Evolutionary conservation across 2,329 filamentous ascomycete species (phyloP).

Genomic region (Saccharata proteae): DNA sequence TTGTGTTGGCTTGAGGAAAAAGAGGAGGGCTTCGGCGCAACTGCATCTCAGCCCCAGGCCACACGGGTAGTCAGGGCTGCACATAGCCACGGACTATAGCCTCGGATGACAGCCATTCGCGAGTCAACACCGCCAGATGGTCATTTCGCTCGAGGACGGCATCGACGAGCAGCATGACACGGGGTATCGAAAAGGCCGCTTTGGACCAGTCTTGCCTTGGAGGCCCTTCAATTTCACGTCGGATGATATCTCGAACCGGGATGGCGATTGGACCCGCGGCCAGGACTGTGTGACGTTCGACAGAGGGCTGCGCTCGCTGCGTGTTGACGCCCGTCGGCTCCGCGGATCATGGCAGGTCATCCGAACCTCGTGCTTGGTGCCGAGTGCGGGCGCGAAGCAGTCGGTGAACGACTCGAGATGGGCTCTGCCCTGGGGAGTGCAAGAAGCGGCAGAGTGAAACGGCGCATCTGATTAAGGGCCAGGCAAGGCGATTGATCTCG

Average conservation of each 20-base stretch:
- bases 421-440: conserved; percentile 5
- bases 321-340: too few species aligned
- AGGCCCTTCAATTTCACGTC: conserved; percentile 5
- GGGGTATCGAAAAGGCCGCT: too few species aligned
- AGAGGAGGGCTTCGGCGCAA: conserved; percentile 5
- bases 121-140: conserved; percentile 4
- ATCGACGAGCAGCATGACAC: too few species aligned
- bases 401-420: conserved; percentile 6
- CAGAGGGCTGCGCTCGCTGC: too few species aligned
- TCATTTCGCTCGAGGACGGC: too few species aligned
- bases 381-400: conserved; percentile 6
- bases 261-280: conserved; percentile 1
- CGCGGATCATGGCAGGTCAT: too few species aligned
- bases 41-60: conserved; percentile 8
- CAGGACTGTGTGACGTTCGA: not conserved
- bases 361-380: conserved; percentile 3
- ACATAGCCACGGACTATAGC: conserved; percentile 7
- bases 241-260: not conserved
- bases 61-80: conserved; percentile 4
- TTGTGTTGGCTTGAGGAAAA: conserved; percentile 5
- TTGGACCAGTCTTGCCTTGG: conserved; percentile 1
- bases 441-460: conserved; percentile 9
- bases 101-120: conserved; percentile 3
- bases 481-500: conserved; percentile 5
- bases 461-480: conserved; percentile 6